These are phyloP conservation scores for Fusarium chlamydosporum DNA, from an alignment of 2,329 filamentous ascomycete genomes.

Conservation along the genomic window DNA sequence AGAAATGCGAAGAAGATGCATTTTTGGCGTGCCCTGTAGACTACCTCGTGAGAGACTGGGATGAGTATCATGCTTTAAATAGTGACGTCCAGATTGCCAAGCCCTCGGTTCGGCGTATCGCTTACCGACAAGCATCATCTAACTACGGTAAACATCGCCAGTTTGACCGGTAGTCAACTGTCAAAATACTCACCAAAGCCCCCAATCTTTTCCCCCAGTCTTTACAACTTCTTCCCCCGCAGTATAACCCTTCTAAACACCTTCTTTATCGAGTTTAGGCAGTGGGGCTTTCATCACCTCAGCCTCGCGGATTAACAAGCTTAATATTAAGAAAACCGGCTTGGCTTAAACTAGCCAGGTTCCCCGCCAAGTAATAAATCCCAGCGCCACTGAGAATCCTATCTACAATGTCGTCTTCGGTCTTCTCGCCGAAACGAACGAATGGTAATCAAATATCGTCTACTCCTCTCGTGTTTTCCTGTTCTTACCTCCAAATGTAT, in stretches of 20 bases:
- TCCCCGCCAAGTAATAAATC: not conserved
- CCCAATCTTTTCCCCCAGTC: not conserved
- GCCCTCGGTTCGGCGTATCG: constrained; percentile 26
- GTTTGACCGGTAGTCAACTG: not conserved
- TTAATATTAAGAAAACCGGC: constrained; percentile 18
- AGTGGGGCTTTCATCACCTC: not conserved
- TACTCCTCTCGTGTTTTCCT: constrained; percentile 18
- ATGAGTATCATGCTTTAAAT: constrained; percentile 11
- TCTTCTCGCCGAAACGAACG: not conserved
- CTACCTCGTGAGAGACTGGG: not conserved
- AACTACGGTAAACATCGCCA: constrained; percentile 13
- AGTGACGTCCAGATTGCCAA: constrained; percentile 5
- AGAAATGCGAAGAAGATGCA: constrained; percentile 1
- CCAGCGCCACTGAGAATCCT: too few relatives aligned
- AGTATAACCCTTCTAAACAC: not conserved
- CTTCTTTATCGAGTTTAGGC: constrained; percentile 12
- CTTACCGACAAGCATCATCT: constrained; percentile 13
- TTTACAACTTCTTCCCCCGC: constrained; percentile 12
- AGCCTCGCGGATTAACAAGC: constrained; percentile 13
- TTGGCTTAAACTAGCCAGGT: not conserved
- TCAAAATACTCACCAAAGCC: not conserved
- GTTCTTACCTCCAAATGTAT: constrained; percentile 11
- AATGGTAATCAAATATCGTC: too few relatives aligned
- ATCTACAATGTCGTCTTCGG: not conserved
- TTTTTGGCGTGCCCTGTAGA: not conserved